These are phyloP conservation scores for Flaveria brownii DNA, from an alignment of 129 eudicot species.

Conservation along the genomic window DNA sequence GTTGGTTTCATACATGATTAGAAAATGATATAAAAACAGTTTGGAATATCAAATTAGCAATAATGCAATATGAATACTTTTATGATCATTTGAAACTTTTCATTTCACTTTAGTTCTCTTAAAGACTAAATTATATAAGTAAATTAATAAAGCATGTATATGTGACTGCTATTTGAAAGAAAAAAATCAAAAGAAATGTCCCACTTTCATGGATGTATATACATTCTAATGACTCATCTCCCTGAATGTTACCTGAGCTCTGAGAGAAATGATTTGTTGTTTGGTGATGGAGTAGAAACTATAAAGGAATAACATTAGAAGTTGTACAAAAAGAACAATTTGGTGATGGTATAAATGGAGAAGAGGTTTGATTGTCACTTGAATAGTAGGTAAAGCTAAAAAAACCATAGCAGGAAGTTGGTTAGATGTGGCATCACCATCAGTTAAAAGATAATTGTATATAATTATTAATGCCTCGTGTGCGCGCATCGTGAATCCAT, in stretches of 20 bases:
- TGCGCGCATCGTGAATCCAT: neutral
- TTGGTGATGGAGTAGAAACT: neutral
- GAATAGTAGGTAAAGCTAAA: neutral
- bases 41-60: neutral
- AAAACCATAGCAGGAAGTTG: neutral
- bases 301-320: neutral
- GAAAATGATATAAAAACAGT: neutral
- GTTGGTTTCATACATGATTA: neutral
- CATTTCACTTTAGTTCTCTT: neutral
- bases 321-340: neutral
- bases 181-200: neutral
- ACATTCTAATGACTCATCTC: neutral
- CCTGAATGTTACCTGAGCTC: neutral
- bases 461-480: neutral
- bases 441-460: neutral
- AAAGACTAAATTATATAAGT: constrained; percentile 8
- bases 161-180: too few species aligned
- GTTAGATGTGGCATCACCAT: neutral
- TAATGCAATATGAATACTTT: neutral
- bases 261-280: neutral
- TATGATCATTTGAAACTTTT: constrained; percentile 1
- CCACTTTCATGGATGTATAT: neutral
- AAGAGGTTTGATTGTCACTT: neutral
- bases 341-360: neutral
- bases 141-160: neutral